Conservation (phyloP, 2,329 filamentous ascomycete species). For the Stylonectria norvegica region DNA sequence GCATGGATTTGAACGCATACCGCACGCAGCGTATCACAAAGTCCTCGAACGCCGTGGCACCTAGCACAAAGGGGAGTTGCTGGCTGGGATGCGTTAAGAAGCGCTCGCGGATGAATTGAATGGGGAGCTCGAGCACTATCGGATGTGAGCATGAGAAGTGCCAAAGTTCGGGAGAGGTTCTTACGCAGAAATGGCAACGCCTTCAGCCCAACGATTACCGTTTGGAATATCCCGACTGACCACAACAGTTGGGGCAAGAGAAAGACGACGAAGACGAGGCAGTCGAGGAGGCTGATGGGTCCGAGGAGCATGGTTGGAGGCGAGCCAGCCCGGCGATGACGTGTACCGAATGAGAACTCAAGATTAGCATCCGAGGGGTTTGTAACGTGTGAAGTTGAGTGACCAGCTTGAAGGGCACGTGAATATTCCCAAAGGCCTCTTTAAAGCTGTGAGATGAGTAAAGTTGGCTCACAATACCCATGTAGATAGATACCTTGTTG, state of each 20-base stretch:
- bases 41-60: slow-evolving; percentile 72
- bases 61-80: slow-evolving; percentile 61
- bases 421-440: too few relatives aligned
- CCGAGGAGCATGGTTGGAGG: slow-evolving; percentile 70
- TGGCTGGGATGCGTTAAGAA: slow-evolving; percentile 26
- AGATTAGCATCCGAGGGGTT: too few relatives aligned
- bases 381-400: too few relatives aligned
- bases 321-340: too few relatives aligned
- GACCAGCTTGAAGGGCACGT: too few relatives aligned
- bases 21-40: slow-evolving; percentile 73
- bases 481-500: too few relatives aligned
- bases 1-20: slow-evolving; percentile 72
- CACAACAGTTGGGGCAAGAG: slow-evolving; percentile 68
- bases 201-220: slow-evolving; percentile 54
- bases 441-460: too few relatives aligned
- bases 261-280: slow-evolving; percentile 67
- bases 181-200: slow-evolving; percentile 69
- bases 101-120: slow-evolving; percentile 30
- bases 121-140: slow-evolving; percentile 29
- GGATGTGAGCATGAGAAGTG: slow-evolving; percentile 10
- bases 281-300: slow-evolving; percentile 73
- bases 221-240: slow-evolving; percentile 60
- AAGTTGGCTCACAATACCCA: too few relatives aligned
- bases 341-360: too few relatives aligned
- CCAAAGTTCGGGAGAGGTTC: slow-evolving; percentile 15